Conservation (phyloP, 345 rosid species). For the Physaria fendleri region DNA sequence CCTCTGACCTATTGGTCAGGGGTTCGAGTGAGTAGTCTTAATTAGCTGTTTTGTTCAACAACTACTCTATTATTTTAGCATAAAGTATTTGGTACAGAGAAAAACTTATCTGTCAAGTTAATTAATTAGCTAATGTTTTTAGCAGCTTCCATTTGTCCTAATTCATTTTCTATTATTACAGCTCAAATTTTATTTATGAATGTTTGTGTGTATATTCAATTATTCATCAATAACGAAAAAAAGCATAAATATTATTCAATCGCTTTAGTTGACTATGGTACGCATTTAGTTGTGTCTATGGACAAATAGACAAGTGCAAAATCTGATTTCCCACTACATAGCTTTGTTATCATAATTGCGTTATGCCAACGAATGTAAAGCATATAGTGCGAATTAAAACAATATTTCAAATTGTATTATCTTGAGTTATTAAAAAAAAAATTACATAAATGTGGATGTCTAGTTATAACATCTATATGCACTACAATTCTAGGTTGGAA, state of each 20-base stretch:
- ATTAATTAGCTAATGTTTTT: background rate
- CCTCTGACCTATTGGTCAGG: too few relatives aligned
- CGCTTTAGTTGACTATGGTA: conserved; percentile 5
- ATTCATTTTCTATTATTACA: background rate
- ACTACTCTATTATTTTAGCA: conserved; percentile 3
- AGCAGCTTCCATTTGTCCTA: conserved; percentile 1
- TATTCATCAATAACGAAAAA: background rate
- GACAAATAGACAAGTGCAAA: conserved; percentile 7
- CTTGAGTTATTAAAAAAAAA: background rate
- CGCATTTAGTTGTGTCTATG: background rate
- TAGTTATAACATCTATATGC: background rate
- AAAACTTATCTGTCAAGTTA: background rate
- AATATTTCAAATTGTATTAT: background rate
- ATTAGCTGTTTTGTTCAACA: conserved; percentile 17
- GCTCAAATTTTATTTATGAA: background rate
- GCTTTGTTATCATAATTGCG: background rate
- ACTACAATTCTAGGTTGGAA: background rate
- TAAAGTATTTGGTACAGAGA: background rate
- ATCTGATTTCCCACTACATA: background rate
- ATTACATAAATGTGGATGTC: background rate
- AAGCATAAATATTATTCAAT: background rate
- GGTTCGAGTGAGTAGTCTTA: background rate
- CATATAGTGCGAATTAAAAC: background rate
- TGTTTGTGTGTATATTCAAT: background rate
- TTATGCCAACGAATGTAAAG: background rate